These are phyloP conservation scores for Coemansia sp. DNA, from an alignment of 192 early-diverging fungal species.

Conservation along the genomic window DNA sequence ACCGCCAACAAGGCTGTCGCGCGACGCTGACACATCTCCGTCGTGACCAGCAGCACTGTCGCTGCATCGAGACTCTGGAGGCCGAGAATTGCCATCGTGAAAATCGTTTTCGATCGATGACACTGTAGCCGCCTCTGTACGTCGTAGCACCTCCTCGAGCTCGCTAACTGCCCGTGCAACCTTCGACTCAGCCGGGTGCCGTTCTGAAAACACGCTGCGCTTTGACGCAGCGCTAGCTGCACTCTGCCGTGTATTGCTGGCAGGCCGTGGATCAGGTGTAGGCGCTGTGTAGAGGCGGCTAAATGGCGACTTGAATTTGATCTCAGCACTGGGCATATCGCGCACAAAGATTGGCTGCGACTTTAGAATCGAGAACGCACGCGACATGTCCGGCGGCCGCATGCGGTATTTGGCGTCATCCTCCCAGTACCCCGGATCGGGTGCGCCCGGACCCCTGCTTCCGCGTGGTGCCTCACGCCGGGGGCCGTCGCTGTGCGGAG, in stretches of 20 bases:
- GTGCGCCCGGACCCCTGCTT: not conserved
- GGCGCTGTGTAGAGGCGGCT: slow-evolving; percentile 17
- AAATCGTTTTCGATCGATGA: slow-evolving; percentile 41
- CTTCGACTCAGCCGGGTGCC: slow-evolving; percentile 51
- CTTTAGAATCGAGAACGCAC: slow-evolving; percentile 51
- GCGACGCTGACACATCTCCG: slow-evolving; percentile 32
- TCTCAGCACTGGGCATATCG: slow-evolving; percentile 44
- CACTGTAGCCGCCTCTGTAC: slow-evolving; percentile 43
- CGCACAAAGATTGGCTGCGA: slow-evolving; percentile 48
- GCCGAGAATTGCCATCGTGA: slow-evolving; percentile 8
- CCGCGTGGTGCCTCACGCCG: slow-evolving; percentile 1
- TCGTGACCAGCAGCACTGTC: slow-evolving; percentile 8
- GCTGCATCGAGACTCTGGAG: not conserved
- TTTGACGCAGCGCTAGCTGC: slow-evolving; percentile 12
- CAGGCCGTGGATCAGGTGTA: not conserved
- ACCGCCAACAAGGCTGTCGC: slow-evolving; percentile 45
- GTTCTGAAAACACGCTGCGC: slow-evolving; percentile 27
- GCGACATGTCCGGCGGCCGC: slow-evolving; percentile 47
- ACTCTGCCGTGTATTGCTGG: slow-evolving; percentile 7
- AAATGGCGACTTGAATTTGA: slow-evolving; percentile 52
- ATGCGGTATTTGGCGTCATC: slow-evolving; percentile 46
- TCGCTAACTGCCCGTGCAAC: slow-evolving; percentile 55
- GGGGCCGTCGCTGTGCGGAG: slow-evolving; percentile 20
- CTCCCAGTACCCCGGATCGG: slow-evolving; percentile 46
- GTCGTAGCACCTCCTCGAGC: slow-evolving; percentile 51